These are phyloP conservation scores for Trichosporon coremiiforme DNA, from an alignment of 1,284 basidiomycete genomes.

Conservation along the genomic window DNA sequence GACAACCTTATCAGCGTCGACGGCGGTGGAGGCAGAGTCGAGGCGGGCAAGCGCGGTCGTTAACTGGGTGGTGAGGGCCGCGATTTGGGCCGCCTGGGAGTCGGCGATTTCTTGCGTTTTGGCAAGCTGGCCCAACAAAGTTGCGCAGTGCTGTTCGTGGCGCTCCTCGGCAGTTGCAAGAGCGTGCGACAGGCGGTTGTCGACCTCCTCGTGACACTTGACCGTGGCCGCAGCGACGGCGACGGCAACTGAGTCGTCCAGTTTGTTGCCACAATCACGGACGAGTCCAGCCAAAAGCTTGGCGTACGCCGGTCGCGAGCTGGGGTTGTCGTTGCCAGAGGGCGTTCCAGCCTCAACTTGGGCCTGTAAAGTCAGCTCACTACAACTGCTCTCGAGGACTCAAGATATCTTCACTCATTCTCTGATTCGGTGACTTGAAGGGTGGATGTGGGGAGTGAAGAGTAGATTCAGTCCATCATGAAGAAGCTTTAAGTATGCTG, in stretches of 20 bases:
- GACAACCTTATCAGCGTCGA: not conserved
- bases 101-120: not conserved
- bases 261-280: not conserved
- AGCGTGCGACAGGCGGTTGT: not conserved
- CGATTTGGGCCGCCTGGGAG: not conserved
- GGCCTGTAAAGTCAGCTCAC: too few relatives aligned
- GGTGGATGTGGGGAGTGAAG: too few relatives aligned
- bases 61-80: not conserved
- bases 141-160: not conserved
- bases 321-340: too few relatives aligned
- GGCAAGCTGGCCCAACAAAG: not conserved
- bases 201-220: not conserved
- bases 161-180: not conserved
- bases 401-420: too few relatives aligned
- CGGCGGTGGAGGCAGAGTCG: not conserved
- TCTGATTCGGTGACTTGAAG: too few relatives aligned
- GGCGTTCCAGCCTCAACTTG: too few relatives aligned
- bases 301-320: too few relatives aligned
- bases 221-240: too few relatives aligned
- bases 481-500: too few relatives aligned
- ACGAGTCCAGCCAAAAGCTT: too few relatives aligned
- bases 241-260: not conserved
- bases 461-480: too few relatives aligned
- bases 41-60: not conserved
- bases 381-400: too few relatives aligned